Evolutionary conservation across 2,329 filamentous ascomycete species (phyloP).

Genomic region (Aspergillus brunneoviolaceus): DNA sequence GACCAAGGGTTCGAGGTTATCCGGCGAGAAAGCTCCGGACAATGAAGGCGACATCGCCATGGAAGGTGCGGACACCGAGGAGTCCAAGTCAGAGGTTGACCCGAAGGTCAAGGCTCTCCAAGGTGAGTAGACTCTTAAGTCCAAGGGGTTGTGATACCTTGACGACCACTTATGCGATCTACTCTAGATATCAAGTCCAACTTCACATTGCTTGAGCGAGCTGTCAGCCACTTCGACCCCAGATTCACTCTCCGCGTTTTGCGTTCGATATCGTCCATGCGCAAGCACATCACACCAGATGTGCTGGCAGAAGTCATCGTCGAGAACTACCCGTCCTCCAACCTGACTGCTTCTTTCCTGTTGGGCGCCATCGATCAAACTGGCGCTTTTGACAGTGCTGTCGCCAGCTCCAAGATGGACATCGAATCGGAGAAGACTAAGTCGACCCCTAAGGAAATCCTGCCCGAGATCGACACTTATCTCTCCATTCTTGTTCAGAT

Average conservation of each 20-base stretch:
- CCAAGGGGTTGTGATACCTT: not conserved
- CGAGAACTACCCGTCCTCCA: conserved; percentile 73
- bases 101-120: conserved; percentile 52
- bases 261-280: conserved; percentile 90
- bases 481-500: conserved; percentile 84
- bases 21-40: conserved; percentile 58
- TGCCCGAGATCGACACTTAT: conserved; percentile 87
- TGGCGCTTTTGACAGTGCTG: conserved; percentile 61
- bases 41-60: conserved; percentile 70
- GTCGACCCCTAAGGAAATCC: conserved; percentile 65
- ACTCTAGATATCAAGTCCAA: conserved; percentile 86
- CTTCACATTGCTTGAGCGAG: conserved; percentile 86
- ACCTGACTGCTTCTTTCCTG: conserved; percentile 66
- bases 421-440: conserved; percentile 69
- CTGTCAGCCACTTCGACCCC: conserved; percentile 88
- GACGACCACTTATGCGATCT: conserved; percentile 8
- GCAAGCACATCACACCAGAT: conserved; percentile 82
- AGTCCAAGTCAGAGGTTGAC: conserved; percentile 46
- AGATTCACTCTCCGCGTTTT: conserved; percentile 93
- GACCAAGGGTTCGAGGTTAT: conserved; percentile 63
- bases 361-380: conserved; percentile 69
- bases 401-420: conserved; percentile 67
- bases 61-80: conserved; percentile 54
- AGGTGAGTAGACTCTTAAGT: conserved; percentile 33
- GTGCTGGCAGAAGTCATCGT: conserved; percentile 77